Evolutionary conservation across 2,329 filamentous ascomycete genomes (phyloP).

Genomic region (Scedosporium apiospermum): DNA sequence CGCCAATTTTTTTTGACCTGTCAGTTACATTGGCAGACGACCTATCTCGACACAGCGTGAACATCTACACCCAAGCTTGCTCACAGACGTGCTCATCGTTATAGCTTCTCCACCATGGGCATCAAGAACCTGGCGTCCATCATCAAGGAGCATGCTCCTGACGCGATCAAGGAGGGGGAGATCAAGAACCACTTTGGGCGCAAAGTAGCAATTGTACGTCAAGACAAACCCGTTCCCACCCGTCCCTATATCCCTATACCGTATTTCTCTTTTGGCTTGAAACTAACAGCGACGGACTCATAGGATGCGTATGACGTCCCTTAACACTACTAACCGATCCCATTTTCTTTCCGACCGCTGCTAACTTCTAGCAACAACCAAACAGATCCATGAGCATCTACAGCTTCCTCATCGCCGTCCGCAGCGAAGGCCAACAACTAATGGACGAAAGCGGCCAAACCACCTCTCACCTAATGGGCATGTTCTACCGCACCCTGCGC

Average conservation of each 20-base stretch:
- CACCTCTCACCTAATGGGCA: conserved; percentile 96
- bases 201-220: conserved; percentile 88
- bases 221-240: conserved; percentile 8
- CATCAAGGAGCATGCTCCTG: conserved; percentile 88
- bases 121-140: conserved; percentile 70
- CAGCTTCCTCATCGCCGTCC: conserved; percentile 95
- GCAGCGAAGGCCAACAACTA: conserved; percentile 91
- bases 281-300: conserved; percentile 5
- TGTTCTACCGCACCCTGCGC: conserved; percentile 97
- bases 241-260: not conserved
- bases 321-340: no score
- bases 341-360: not conserved
- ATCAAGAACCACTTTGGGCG: conserved; percentile 99
- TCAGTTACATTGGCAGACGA: no score
- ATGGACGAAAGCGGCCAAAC: conserved; percentile 94
- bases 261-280: not conserved
- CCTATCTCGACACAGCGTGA: no score
- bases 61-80: not conserved
- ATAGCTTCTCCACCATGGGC: conserved; percentile 33
- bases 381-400: conserved; percentile 93
- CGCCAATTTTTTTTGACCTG: no score
- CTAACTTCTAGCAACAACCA: not conserved
- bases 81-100: no score
- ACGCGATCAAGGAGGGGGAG: conserved; percentile 89
- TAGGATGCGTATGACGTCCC: conserved; percentile 46